A percentile compares a stretch with the other conserved stretches of the same genome.
Evolutionary conservation across 2,329 filamentous ascomycete species (phyloP).

Genomic region (Exophiala xenobiotica): DNA sequence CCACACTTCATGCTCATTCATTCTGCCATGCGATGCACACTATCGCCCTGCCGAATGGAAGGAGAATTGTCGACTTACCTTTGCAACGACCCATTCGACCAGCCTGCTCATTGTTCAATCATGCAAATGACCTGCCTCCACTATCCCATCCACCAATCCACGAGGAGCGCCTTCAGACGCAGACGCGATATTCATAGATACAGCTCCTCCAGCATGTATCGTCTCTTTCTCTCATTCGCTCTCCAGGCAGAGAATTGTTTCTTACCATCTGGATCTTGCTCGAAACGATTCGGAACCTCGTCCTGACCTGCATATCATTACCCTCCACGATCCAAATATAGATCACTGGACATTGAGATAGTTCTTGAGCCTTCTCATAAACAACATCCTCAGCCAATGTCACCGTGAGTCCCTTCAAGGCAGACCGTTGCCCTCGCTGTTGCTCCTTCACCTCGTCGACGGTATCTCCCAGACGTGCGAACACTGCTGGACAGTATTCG

Average conservation of each 20-base stretch:
- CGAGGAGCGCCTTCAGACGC: conserved; percentile 24
- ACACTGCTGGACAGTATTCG: conserved; percentile 46
- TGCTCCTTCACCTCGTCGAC: conserved; percentile 29
- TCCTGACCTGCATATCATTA: conserved; percentile 17
- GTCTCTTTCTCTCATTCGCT: conserved; percentile 29
- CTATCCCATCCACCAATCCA: conserved; percentile 26
- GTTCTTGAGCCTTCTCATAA: conserved; percentile 22
- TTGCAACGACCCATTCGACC: conserved; percentile 22
- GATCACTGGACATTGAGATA: conserved; percentile 16
- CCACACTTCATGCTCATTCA: conserved; percentile 48
- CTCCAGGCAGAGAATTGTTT: conserved; percentile 21
- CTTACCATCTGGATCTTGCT: conserved; percentile 22
- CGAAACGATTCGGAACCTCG: conserved; percentile 25
- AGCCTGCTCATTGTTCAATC: conserved; percentile 21
- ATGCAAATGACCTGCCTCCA: conserved; percentile 20
- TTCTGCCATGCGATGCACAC: conserved; percentile 52
- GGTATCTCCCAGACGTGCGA: conserved; percentile 38
- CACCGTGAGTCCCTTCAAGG: conserved; percentile 25
- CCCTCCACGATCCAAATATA: conserved; percentile 26
- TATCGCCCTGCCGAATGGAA: conserved; percentile 35
- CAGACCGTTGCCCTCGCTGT: conserved; percentile 29
- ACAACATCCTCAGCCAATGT: conserved; percentile 27
- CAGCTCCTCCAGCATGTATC: conserved; percentile 23
- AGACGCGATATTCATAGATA: conserved; percentile 33
- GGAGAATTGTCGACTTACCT: conserved; percentile 15